Conservation (phyloP, 176 grass and related monocot genomes). For the Triticum turgidum region DNA sequence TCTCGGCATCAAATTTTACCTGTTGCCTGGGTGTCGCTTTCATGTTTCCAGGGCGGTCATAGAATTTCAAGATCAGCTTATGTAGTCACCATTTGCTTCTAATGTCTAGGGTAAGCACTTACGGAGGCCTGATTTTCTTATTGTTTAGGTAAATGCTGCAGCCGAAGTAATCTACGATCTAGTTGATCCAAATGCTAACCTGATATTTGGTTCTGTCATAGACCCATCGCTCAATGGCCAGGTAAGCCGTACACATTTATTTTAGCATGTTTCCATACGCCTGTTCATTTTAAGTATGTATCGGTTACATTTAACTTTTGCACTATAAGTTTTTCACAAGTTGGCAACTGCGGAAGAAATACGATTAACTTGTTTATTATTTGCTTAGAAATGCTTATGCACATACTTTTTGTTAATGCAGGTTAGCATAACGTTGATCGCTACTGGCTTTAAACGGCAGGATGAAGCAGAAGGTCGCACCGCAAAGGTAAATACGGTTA, state of each 20-base stretch:
- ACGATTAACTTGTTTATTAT: not conserved
- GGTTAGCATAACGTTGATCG: constrained; percentile 93
- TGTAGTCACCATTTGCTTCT: not conserved
- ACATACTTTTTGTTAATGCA: constrained; percentile 26
- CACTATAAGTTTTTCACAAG: not conserved
- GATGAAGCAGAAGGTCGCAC: constrained; percentile 61
- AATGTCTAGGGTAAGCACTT: not conserved
- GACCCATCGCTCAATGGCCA: constrained; percentile 89
- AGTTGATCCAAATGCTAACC: constrained; percentile 96
- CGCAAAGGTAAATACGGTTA: constrained; percentile 48
- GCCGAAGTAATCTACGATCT: constrained; percentile 98
- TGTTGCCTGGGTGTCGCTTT: constrained; percentile 15
- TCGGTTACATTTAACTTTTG: not conserved
- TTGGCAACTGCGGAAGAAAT: not conserved
- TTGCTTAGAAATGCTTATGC: constrained; percentile 1
- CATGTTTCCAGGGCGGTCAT: not conserved
- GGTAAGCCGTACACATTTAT: constrained; percentile 45
- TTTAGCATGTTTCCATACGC: not conserved
- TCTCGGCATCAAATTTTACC: not conserved
- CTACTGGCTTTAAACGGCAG: constrained; percentile 86
- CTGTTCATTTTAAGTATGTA: not conserved
- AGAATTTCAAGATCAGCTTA: not conserved
- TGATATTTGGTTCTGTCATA: constrained; percentile 98
- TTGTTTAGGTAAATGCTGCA: constrained; percentile 85
- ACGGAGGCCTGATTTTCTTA: not conserved